Base-by-base conservation (phyloP, 1,284 basidiomycete genomes). In the Puccinia hordei region DNA sequence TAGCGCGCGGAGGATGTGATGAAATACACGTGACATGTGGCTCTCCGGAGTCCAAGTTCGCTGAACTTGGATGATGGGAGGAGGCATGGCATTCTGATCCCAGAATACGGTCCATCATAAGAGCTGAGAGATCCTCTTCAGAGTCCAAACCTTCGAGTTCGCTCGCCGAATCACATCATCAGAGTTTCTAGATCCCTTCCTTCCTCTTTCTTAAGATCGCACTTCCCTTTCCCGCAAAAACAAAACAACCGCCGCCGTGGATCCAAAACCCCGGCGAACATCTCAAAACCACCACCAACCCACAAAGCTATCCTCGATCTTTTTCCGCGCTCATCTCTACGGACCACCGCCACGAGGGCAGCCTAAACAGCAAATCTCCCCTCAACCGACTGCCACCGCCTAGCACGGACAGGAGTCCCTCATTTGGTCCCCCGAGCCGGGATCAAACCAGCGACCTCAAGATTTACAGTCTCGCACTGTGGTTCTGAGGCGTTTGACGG, bases 371-470 rank as follows among this genome's bases (percentile, higher is more conserved):
- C 59, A 61, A 61, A 15, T 61, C n/a, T n/a, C 27, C 59, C 59
- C 33, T 33, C 59, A 22, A 2, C 27, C 59, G 24, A 61, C 59
- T 61, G 33, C 59, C 59, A 35, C 59, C 24, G 59, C 30, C 30
- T 61, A 35, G 13, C 59, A 61, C 59, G 30, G 59, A 27, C 24
- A 33, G 59, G 59, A 61, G 59, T 61, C 24, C 59, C 55, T 4
- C n/a, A 57, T 57, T 57, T 57, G 55, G 55, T 57, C n/a, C 55
- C 55, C 55, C n/a, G 24, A 57, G 55, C 55, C 55, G 55, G 55
- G 38, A 41, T 41, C 38, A 12, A 41, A 41, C 38, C 38, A 41
- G 38, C 38, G 38, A 41, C 38, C 38, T 57, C 55, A 57, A 57
- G 17, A 57, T 57, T 24, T 57, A 57, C 55, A 57, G 55, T 57